Base-by-base conservation (phyloP, 2,329 filamentous ascomycete genomes). In the Trichoderma sp. region DNA sequence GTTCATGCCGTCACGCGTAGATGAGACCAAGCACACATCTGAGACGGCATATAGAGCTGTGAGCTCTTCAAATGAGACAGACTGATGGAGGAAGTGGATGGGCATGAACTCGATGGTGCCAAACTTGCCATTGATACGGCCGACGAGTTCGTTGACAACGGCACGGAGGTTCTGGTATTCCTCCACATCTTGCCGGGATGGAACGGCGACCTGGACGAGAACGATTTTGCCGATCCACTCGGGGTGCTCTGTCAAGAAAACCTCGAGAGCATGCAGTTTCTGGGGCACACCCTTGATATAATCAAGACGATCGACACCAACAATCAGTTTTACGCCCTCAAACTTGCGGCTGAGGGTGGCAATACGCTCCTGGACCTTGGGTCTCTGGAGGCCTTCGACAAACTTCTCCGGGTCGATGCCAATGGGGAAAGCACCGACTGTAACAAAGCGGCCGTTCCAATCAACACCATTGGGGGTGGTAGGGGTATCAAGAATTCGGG, bases 241-340 rank as follows among this genome's bases (percentile, higher is more conserved):
- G 0, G 97, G 97, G 81, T 99, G 95, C 81, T 98, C 96, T 0
- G 95, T 97, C 38, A 99, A 88, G 87, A 99, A 98, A 4, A 98
- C 95, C 84, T 99, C 97, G 59, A 98, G 91, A 2, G 97, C 96
- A 81, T 98, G 97, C 11, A 99, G 88, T 84, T 99, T 99, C 85
- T 99, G 97, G 0, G 97, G 97, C 11, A 99, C 95, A 77, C 97
- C 97, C 86, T 98, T 98, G 91, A 98, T 98, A 85, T 99, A 98
- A 85, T 99, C 97, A 68, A 98, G 90, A 67, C 97, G 94, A 83
- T 99, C 97, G 69, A 98, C 97, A 77, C 97, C 96, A 50, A 98
- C 96, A 80, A 99, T 97, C 78, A 98, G 90, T 86, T 98, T 98
- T 80, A 98, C 94, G 64, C 95, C 96, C 79, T 97, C 93, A 81